Percentiles rank a stretch among this genome's conserved stretches.
These are phyloP conservation scores for Verruconis gallopava DNA, from an alignment of 2,329 filamentous ascomycete species.

Conservation along the genomic window DNA sequence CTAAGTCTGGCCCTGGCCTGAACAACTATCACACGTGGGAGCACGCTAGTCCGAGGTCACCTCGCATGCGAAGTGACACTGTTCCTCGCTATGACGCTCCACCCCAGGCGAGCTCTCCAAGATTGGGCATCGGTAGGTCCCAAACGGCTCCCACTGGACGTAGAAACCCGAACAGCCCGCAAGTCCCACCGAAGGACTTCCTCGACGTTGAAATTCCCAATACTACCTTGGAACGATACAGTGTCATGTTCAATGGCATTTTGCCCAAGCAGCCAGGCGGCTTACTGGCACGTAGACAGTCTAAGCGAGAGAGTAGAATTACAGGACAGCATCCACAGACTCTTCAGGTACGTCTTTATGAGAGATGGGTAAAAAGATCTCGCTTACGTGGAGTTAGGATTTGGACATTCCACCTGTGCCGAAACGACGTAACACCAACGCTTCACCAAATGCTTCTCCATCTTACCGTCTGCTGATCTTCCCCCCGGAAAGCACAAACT, in stretches of 20 bases:
- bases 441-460: constrained; percentile 5
- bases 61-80: not conserved
- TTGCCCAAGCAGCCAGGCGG: constrained; percentile 19
- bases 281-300: constrained; percentile 23
- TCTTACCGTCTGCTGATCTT: constrained; percentile 4
- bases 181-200: constrained; percentile 14
- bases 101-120: not conserved
- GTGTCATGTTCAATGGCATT: constrained; percentile 79
- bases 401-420: constrained; percentile 4
- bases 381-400: too few relatives aligned
- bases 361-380: too few relatives aligned
- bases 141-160: constrained; percentile 4
- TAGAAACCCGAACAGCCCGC: not conserved
- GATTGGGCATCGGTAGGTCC: constrained; percentile 2
- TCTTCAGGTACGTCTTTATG: not conserved
- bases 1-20: not conserved
- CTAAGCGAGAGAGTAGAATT: constrained; percentile 19
- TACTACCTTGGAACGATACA: constrained; percentile 75
- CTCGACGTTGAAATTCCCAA: constrained; percentile 71
- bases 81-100: not conserved
- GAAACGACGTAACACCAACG: not conserved
- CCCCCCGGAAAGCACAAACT: constrained; percentile 4
- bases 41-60: not conserved
- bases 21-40: not conserved
- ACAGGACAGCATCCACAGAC: not conserved